Percentiles rank a stretch among this genome's conserved stretches.
Evolutionary conservation across 176 grass and related monocot species (phyloP).

Genomic region (Ensete ventricosum): DNA sequence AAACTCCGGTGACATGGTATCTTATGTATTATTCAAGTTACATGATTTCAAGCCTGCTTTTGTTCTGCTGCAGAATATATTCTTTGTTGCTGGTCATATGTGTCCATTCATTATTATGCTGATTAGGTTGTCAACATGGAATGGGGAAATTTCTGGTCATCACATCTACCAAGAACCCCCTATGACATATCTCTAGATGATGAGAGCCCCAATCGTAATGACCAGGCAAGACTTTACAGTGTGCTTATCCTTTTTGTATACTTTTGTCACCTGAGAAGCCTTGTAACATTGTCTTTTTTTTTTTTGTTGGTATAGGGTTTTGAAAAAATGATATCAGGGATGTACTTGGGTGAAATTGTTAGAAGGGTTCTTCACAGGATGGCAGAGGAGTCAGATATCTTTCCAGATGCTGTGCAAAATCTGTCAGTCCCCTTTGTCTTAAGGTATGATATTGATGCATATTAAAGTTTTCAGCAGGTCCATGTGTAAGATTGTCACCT

Average conservation of each 20-base stretch:
- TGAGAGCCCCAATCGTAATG: conserved; percentile 71
- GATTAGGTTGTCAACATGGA: conserved; percentile 96
- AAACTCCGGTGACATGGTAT: conserved; percentile 92
- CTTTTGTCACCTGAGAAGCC: not conserved
- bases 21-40: conserved; percentile 4
- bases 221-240: conserved; percentile 47
- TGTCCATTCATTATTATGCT: not conserved
- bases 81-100: conserved; percentile 2
- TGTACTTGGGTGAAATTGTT: conserved; percentile 23
- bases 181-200: conserved; percentile 85
- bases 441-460: conserved; percentile 6
- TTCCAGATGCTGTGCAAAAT: conserved; percentile 2
- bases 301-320: conserved; percentile 40
- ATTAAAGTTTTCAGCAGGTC: too few relatives aligned
- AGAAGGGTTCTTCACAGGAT: conserved; percentile 21
- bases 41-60: not conserved
- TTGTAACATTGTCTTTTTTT: not conserved
- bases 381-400: conserved; percentile 18
- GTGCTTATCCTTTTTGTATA: conserved; percentile 7
- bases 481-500: too few relatives aligned
- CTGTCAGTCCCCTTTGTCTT: conserved; percentile 8
- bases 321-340: conserved; percentile 34
- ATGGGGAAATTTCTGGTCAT: conserved; percentile 99
- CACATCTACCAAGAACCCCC: conserved; percentile 77
- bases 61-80: not conserved